Evolutionary conservation across 2,329 filamentous ascomycete species (phyloP).

Genomic region (Fragosphaeria purpurea): DNA sequence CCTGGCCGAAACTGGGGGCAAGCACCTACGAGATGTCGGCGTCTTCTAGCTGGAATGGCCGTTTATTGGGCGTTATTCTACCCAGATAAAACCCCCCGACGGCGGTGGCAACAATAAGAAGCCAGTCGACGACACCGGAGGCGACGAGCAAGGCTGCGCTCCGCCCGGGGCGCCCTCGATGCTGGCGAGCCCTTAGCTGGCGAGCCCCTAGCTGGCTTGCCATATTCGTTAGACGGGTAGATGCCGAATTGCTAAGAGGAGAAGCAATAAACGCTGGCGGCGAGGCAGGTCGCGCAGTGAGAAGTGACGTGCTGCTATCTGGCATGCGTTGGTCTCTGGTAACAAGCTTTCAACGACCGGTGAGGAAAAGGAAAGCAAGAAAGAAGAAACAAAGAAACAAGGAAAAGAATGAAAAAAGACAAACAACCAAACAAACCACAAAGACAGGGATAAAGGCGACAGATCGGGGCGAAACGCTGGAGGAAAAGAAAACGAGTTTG

Average conservation of each 20-base stretch:
- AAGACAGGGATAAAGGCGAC: too few relatives aligned
- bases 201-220: slow-evolving; percentile 21
- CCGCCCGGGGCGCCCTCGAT: neutral
- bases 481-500: too few relatives aligned
- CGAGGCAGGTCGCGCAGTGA: neutral
- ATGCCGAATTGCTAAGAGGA: neutral
- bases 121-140: slow-evolving; percentile 67
- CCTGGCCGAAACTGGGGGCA: slow-evolving; percentile 22
- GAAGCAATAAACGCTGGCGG: neutral
- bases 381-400: neutral
- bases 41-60: slow-evolving; percentile 63
- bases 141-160: slow-evolving; percentile 33
- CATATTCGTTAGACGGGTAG: slow-evolving; percentile 7
- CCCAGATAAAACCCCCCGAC: slow-evolving; percentile 51
- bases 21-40: slow-evolving; percentile 58
- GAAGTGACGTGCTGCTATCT: slow-evolving; percentile 5
- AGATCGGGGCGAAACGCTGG: too few relatives aligned
- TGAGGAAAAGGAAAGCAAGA: neutral
- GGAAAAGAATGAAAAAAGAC: too few relatives aligned
- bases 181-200: neutral
- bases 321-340: slow-evolving; percentile 7
- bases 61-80: slow-evolving; percentile 51
- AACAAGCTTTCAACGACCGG: too few relatives aligned
- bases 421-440: too few relatives aligned
- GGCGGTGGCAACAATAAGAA: slow-evolving; percentile 51